Conservation (phyloP, 1,284 basidiomycete genomes). For the Phylloporus gajari region DNA sequence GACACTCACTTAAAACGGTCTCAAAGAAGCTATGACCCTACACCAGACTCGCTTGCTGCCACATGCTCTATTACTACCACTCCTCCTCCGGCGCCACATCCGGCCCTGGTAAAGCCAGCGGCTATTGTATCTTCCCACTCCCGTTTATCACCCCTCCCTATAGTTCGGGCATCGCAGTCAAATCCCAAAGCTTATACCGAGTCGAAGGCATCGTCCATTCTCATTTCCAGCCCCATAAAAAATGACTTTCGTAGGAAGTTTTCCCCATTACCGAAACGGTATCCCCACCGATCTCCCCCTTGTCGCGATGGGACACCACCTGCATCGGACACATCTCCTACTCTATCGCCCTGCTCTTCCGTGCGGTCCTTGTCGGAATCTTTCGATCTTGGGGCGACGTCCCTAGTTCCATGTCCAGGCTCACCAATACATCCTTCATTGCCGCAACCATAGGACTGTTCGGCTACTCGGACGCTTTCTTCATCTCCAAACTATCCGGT, state of each 20-base stretch:
- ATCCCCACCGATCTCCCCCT: background rate
- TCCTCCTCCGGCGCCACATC: slow-evolving; percentile 1
- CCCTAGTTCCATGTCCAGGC: background rate
- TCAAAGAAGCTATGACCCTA: background rate
- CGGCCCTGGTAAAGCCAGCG: background rate
- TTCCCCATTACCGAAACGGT: background rate
- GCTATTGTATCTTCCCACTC: background rate
- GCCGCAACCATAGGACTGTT: background rate
- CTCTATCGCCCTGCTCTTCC: background rate
- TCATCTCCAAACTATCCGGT: background rate
- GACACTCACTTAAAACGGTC: background rate
- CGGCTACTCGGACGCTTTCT: background rate
- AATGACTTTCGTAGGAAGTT: background rate
- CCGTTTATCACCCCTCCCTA: background rate
- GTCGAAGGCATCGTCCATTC: background rate
- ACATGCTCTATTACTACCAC: background rate
- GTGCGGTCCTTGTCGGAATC: background rate
- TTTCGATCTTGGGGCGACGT: background rate
- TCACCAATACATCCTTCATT: background rate
- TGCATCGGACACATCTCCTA: background rate
- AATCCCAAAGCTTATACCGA: background rate
- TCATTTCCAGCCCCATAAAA: background rate
- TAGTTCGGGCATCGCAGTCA: background rate
- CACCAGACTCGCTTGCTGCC: background rate
- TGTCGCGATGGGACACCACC: background rate